Evolutionary conservation across 306 rosid genomes (phyloP).

Genomic region (Mimosa bimucronata): DNA sequence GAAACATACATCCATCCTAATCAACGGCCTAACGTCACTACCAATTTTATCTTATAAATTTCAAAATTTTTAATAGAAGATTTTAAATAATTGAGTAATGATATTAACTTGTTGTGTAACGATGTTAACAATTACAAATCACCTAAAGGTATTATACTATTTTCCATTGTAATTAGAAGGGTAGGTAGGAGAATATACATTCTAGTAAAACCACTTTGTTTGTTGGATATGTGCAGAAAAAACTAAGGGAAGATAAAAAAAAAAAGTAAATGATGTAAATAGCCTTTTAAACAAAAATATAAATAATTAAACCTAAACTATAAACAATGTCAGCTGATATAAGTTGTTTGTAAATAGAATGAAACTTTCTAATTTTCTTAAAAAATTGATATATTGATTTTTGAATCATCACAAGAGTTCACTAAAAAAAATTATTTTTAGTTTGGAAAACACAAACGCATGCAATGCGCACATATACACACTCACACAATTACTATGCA

Average conservation of each 20-base stretch:
- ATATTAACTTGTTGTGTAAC: no score
- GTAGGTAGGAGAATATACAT: neutral
- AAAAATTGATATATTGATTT: neutral
- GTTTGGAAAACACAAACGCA: constrained; percentile 2
- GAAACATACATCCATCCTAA: no score
- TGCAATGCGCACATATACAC: constrained; percentile 26
- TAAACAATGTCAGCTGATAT: no score
- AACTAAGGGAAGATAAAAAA: no score
- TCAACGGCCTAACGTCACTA: no score
- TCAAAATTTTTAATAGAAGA: no score
- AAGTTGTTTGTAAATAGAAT: neutral
- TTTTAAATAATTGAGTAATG: no score
- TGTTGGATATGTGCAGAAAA: neutral
- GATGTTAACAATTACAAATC: no score
- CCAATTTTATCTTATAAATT: no score
- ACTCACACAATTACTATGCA: constrained; percentile 35
- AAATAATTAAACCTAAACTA: neutral
- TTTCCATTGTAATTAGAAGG: no score
- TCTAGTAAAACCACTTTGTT: neutral
- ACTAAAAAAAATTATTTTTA: neutral
- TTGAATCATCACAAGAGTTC: neutral
- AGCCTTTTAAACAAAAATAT: neutral
- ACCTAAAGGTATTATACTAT: no score
- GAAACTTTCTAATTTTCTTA: neutral
- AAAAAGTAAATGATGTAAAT: neutral